Base-by-base conservation (phyloP, 2,329 filamentous ascomycete genomes). In the Geosmithia morbida region DNA sequence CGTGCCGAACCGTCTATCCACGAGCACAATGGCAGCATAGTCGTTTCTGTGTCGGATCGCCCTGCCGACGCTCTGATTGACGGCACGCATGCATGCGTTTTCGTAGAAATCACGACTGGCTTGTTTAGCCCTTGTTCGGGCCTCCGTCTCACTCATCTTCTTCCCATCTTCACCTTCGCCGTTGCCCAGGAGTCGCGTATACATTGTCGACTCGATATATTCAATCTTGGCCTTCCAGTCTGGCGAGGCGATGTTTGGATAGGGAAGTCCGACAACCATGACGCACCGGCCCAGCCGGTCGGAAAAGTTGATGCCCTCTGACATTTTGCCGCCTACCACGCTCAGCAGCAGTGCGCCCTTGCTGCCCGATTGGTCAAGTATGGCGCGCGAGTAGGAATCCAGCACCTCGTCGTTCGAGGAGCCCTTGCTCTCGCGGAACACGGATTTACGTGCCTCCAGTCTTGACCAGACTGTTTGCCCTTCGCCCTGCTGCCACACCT, bases 281-380 rank as follows among this genome's bases (percentile, higher is more conserved):
- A 98, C 88, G 47, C 86, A 90, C 22, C 92, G 81, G 1, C 92
- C 92, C 0, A 98, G 78, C 2, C 75, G 73, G 65, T 98, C 89
- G 1, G 87, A 90, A 67, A 98, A 98, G 65, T 98, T 98, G 67
- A 98, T 98, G 53, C 92, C 92, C 65, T 98, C 92, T 49, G 87
- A 94, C 66, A 98, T 83, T 54, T 90, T 94, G 14, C 92, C 92
- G 48, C 90, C 90, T 2, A 98, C 83, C 2, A 98, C 89, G 47
- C 87, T 89, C 22, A 98, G 75, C 0, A 98, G 74, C 0, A 97
- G 67, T 0, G 85, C 90, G 0, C 89, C 89, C 44, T 74, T 58
- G 41, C 48, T 51, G 5, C 50, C 48, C 1, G n/a, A 20, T 17
- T 7, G 41, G 59, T 46, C 44, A 2, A 77, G 57, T 39, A 97